Evolutionary conservation across 176 grass and related monocot genomes (phyloP).

Genomic region (maize (Zea mays)): DNA sequence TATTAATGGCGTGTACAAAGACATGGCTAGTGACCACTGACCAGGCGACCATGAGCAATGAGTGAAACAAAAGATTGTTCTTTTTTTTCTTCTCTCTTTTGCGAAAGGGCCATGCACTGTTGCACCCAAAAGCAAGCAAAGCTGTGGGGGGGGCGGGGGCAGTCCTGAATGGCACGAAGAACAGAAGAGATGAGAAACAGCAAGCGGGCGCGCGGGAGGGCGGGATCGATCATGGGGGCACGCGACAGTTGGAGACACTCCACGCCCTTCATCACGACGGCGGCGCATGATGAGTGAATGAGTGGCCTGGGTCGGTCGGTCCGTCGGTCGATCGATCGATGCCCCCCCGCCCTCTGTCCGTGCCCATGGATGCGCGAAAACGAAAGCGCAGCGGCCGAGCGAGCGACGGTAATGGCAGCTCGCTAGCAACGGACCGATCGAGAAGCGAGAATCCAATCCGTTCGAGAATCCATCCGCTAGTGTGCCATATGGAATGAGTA

Average conservation of each 20-base stretch:
- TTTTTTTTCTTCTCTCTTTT: not conserved
- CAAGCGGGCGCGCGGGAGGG: not conserved
- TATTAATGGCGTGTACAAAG: not conserved
- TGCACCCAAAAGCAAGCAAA: not conserved
- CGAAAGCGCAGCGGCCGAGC: slow-evolving; percentile 14
- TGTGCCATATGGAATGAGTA: no score
- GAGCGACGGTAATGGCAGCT: not conserved
- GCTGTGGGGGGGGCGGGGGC: no score
- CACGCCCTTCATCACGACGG: slow-evolving; percentile 14
- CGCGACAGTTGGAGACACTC: not conserved
- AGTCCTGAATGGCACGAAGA: not conserved
- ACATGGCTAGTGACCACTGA: not conserved
- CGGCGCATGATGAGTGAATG: not conserved
- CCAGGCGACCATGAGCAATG: not conserved
- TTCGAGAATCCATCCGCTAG: not conserved
- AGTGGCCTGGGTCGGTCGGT: not conserved
- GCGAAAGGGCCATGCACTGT: not conserved
- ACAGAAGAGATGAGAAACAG: not conserved
- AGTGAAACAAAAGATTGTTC: slow-evolving; percentile 9
- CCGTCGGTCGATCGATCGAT: not conserved
- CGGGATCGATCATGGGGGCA: slow-evolving; percentile 5
- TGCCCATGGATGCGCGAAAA: not conserved
- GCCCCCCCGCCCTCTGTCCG: no score
- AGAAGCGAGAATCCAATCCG: not conserved
- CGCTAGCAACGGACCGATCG: not conserved